Conservation (phyloP, 192 early-diverging fungal species). For the Mortierella claussenii region DNA sequence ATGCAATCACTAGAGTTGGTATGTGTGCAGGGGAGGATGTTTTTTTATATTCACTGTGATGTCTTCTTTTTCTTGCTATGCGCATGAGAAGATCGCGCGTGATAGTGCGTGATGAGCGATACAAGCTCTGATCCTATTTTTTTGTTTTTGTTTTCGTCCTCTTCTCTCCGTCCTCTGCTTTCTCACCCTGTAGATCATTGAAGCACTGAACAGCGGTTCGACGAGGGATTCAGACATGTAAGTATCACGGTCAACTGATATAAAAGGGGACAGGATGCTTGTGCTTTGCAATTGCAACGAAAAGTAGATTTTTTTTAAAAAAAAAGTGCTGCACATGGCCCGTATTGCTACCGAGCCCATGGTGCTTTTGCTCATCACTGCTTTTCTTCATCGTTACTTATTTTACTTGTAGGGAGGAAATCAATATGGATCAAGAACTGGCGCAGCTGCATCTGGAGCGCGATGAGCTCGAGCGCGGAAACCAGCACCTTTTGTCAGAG, state of each 20-base stretch:
- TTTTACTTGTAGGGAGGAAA: slow-evolving; percentile 31
- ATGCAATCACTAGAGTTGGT: slow-evolving; percentile 94
- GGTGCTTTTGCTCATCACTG: too few relatives aligned
- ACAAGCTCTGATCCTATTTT: background rate
- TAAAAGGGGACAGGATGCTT: too few relatives aligned
- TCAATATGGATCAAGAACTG: slow-evolving; percentile 38
- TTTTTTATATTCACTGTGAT: slow-evolving; percentile 15
- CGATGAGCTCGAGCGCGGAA: slow-evolving; percentile 48
- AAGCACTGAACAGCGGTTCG: slow-evolving; percentile 31
- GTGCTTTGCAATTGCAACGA: too few relatives aligned
- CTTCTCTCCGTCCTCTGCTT: background rate
- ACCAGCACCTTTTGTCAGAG: slow-evolving; percentile 34
- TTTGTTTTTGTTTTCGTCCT: background rate
- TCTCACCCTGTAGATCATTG: slow-evolving; percentile 41
- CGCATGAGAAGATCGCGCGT: background rate
- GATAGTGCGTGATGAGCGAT: too few relatives aligned
- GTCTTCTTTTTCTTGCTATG: slow-evolving; percentile 8
- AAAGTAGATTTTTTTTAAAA: too few relatives aligned
- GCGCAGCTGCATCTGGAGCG: slow-evolving; percentile 33
- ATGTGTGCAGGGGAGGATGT: slow-evolving; percentile 31
- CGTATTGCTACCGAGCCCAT: too few relatives aligned
- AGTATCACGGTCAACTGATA: background rate
- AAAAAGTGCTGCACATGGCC: background rate
- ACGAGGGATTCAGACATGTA: slow-evolving; percentile 43
- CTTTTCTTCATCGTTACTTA: background rate